Percentiles rank a stretch among this genome's conserved stretches.
phyloP scores from a whole-genome alignment of 2,329 filamentous ascomycete species.

The Aureobasidium sp. region DNA sequence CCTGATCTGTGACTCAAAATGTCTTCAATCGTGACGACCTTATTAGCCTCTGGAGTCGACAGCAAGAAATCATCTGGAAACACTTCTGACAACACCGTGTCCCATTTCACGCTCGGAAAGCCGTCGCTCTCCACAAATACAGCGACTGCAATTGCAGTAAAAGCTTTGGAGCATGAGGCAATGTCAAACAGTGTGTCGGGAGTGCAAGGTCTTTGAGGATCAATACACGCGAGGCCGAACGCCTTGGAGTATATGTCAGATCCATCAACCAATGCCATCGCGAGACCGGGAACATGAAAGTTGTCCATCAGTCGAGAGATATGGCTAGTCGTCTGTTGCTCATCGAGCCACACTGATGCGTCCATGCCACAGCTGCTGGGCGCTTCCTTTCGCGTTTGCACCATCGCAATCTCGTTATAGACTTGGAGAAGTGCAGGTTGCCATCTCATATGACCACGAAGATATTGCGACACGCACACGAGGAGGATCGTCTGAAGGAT shows the following conservation, averaged over 20 bases:
- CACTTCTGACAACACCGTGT: constrained; percentile 31
- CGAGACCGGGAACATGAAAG: not conserved
- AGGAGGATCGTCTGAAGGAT: not conserved
- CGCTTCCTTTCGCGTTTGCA: not conserved
- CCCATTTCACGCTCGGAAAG: constrained; percentile 11
- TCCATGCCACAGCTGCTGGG: not conserved
- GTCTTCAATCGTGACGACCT: constrained; percentile 46
- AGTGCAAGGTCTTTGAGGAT: constrained; percentile 30
- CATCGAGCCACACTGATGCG: not conserved
- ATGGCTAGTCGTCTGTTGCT: not conserved
- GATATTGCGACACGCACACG: not conserved
- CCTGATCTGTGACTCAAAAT: constrained; percentile 46
- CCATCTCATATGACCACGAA: too few species aligned
- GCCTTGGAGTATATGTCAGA: not conserved
- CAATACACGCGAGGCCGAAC: constrained; percentile 30
- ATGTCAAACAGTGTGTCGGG: constrained; percentile 46
- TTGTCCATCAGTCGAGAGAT: not conserved
- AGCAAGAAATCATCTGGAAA: constrained; percentile 47
- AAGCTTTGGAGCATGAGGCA: constrained; percentile 49
- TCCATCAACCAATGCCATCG: not conserved
- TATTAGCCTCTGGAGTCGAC: constrained; percentile 37
- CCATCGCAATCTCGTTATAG: not conserved
- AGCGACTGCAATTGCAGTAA: constrained; percentile 42
- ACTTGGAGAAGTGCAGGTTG: too few species aligned
- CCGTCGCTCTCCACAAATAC: constrained; percentile 40